These are phyloP conservation scores for Chaetomiaceae sp. DNA, from an alignment of 2,329 filamentous ascomycete genomes.

Conservation along the genomic window DNA sequence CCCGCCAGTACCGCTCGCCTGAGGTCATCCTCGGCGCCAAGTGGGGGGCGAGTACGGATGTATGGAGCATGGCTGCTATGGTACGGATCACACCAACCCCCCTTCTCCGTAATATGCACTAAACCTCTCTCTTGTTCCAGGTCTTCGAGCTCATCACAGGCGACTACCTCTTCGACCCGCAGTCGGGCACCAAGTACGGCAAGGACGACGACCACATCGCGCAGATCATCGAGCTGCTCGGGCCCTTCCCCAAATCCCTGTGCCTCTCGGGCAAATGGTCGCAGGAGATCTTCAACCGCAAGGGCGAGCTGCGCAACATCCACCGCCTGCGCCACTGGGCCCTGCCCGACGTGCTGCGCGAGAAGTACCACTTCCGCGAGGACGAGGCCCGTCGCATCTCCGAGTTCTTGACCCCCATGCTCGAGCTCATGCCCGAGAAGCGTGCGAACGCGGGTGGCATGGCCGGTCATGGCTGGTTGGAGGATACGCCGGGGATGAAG, in stretches of 20 bases:
- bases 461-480: conserved; percentile 76
- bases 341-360: conserved; percentile 80
- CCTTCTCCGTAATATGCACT: neutral
- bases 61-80: conserved; percentile 99
- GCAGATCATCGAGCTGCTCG: conserved; percentile 95
- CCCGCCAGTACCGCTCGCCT: conserved; percentile 90
- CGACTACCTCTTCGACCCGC: conserved; percentile 96
- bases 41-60: conserved; percentile 98
- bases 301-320: conserved; percentile 95
- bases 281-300: conserved; percentile 97
- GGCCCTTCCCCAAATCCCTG: conserved; percentile 85
- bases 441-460: conserved; percentile 94
- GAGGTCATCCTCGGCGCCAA: conserved; percentile 95
- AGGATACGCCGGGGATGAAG: conserved; percentile 85
- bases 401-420: conserved; percentile 83
- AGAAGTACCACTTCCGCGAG: conserved; percentile 93
- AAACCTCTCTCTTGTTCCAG: conserved; percentile 39
- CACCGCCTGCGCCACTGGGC: conserved; percentile 95
- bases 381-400: conserved; percentile 72
- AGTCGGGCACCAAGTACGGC: conserved; percentile 97
- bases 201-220: conserved; percentile 99
- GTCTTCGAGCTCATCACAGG: conserved; percentile 96
- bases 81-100: conserved; percentile 45
- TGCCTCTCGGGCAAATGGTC: conserved; percentile 94
- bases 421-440: conserved; percentile 81